Evolutionary conservation across 2,329 filamentous ascomycete species (phyloP), one percentile per base, ranked within the genome.

Genomic region (Fusarium nisikadoi): DNA sequence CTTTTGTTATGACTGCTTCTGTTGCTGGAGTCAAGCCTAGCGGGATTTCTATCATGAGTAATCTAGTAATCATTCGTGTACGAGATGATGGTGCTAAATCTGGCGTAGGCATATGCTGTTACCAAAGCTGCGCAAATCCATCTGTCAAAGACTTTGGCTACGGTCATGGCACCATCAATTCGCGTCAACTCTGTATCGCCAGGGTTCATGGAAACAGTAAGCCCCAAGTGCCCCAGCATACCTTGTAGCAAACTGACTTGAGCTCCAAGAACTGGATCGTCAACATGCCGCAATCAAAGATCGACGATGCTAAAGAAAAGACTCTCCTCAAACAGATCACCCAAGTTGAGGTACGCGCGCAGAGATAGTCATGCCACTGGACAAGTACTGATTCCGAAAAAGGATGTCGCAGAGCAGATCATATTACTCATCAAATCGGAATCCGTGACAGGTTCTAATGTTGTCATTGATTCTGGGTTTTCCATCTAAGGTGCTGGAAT

Each of bases 171-270:
- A 2, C 64, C 64, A 2, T 33, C 27, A 17, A 17, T 67, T 12
- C 62, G 64, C 6, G 54, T 67, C 19, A 67, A 67, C 6, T 29
- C 62, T 16, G 64, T 67, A 8, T 67, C 64, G 8, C 62, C 64
- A 0, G 64, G 64, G 6, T 67, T 67, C 2, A 67, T 67, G 64
- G 45, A 67, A 6, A 67, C 64, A 8, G 64, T 67, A 42, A 1
- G 23, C 14, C n/a, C 5, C 6, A 6, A 17, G 17, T 17, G 14
- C 4, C 3, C 10, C 20, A 2, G 2, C 5, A 16, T n/a, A 17
- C 6, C 20, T 17, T 3, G 14, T 2, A 8, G 5, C 33, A 19
- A 5, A 33, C 33, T 53, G 1, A 41, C 9, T 13, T 16, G 17
- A 9, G 3, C 3, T 2, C 1, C 0, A 8, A 67, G 64, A 67